A percentile compares a stretch with the other conserved stretches of the same genome.
Conservation (phyloP, 148 eudicot species). For the Camellia japonica region DNA sequence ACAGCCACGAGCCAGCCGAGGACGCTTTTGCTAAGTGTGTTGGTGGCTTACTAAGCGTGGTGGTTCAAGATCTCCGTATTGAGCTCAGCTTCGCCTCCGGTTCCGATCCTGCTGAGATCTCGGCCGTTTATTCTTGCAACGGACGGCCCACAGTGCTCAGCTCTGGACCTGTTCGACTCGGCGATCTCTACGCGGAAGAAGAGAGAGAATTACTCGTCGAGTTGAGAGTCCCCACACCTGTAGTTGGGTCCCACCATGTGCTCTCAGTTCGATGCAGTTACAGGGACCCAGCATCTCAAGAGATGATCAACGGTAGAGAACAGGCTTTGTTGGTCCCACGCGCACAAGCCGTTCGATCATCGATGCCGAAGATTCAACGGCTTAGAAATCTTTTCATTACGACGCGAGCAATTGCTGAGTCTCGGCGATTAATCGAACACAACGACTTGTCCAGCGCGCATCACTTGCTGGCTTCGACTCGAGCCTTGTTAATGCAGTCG, state of each 20-base stretch:
- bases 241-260: constrained; percentile 69
- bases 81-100: constrained; percentile 60
- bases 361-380: constrained; percentile 47
- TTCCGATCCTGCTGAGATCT: constrained; percentile 70
- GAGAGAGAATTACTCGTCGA: constrained; percentile 76
- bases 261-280: constrained; percentile 61
- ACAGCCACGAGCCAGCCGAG: constrained; percentile 34
- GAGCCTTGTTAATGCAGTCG: constrained; percentile 50
- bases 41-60: constrained; percentile 75
- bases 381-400: constrained; percentile 58
- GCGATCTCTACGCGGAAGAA: constrained; percentile 84
- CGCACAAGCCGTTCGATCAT: constrained; percentile 46
- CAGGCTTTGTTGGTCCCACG: constrained; percentile 60
- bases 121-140: constrained; percentile 59
- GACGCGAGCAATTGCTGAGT: constrained; percentile 79
- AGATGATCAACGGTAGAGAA: constrained; percentile 54
- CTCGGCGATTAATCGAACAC: constrained; percentile 55
- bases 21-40: constrained; percentile 73
- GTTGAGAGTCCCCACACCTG: constrained; percentile 54
- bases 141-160: constrained; percentile 50
- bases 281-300: constrained; percentile 61
- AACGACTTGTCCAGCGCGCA: constrained; percentile 48
- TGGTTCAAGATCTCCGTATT: constrained; percentile 65
- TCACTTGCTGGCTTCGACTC: constrained; percentile 58
- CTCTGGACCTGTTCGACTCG: constrained; percentile 49